Conservation (phyloP, 2,329 filamentous ascomycete species). For the Pezicula neosporulosa region DNA sequence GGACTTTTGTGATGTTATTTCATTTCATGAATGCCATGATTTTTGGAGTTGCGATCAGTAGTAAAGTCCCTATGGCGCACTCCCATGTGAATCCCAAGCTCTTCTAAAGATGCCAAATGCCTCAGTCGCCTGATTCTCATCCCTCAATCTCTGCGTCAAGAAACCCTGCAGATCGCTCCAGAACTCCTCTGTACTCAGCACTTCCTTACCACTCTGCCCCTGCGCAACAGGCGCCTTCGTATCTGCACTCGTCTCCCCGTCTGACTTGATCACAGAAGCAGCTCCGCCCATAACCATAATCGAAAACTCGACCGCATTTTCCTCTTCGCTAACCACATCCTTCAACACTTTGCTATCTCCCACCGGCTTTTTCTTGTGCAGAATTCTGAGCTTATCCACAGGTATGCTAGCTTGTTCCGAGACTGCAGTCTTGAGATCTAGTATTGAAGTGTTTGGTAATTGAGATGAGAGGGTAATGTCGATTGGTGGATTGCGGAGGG, state of each 20-base stretch:
- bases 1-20: not conserved
- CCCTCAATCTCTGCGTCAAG: slow-evolving; percentile 73
- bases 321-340: slow-evolving; percentile 63
- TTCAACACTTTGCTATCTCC: slow-evolving; percentile 72
- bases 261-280: slow-evolving; percentile 36
- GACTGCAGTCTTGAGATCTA: slow-evolving; percentile 73
- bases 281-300: slow-evolving; percentile 86
- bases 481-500: slow-evolving; percentile 71
- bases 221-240: slow-evolving; percentile 40
- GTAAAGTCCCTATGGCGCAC: not conserved
- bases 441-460: slow-evolving; percentile 67
- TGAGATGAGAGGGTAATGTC: slow-evolving; percentile 63
- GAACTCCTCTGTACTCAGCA: slow-evolving; percentile 70
- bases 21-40: slow-evolving; percentile 15
- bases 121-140: slow-evolving; percentile 61
- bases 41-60: too few relatives aligned
- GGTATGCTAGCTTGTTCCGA: slow-evolving; percentile 59
- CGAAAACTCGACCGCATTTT: slow-evolving; percentile 65
- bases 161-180: slow-evolving; percentile 85
- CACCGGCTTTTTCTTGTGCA: slow-evolving; percentile 85
- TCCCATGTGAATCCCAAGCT: slow-evolving; percentile 53
- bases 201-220: slow-evolving; percentile 50
- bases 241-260: slow-evolving; percentile 25
- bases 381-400: slow-evolving; percentile 77
- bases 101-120: slow-evolving; percentile 65